Conservation (phyloP, 495 filamentous ascomycete genomes). For the Thermothielavioides terrestris region DNA sequence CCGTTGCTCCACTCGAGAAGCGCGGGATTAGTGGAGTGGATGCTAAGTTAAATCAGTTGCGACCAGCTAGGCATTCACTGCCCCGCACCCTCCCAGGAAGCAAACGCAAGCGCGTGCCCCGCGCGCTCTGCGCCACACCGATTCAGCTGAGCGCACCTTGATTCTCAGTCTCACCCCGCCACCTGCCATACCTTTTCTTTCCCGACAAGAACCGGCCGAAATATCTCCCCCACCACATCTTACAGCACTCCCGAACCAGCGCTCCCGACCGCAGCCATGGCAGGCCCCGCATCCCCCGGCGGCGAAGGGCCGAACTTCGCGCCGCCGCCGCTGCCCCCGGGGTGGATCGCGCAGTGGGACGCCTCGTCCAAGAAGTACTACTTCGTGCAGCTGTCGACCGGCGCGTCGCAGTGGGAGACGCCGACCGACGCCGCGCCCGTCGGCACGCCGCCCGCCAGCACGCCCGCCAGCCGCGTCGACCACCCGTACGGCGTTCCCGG, state of each 20-base stretch:
- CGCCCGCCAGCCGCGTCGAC: constrained; percentile 37
- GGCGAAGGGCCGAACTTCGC: constrained; percentile 62
- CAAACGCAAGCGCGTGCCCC: no score
- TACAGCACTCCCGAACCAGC: not conserved
- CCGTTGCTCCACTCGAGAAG: no score
- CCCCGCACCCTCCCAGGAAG: no score
- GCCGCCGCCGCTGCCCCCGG: constrained; percentile 60
- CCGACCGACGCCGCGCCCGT: constrained; percentile 56
- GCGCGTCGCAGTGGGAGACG: constrained; percentile 68
- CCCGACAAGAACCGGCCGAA: no score
- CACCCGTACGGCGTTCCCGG: constrained; percentile 46
- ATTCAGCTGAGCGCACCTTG: no score
- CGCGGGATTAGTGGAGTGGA: no score
- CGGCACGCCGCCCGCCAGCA: constrained; percentile 33
- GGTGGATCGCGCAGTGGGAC: constrained; percentile 83
- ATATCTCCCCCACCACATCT: no score
- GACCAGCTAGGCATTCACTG: no score
- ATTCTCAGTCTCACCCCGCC: no score
- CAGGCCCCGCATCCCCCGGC: constrained; percentile 48
- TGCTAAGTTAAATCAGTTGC: no score
- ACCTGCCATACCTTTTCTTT: no score
- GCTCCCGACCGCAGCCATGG: constrained; percentile 22
- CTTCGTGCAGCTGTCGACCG: constrained; percentile 68
- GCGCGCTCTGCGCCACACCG: no score
- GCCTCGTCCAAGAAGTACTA: constrained; percentile 65